These are phyloP conservation scores for Skeletonema menzelii DNA, from an alignment of 108 stramenopile genomes.

Conservation along the genomic window DNA sequence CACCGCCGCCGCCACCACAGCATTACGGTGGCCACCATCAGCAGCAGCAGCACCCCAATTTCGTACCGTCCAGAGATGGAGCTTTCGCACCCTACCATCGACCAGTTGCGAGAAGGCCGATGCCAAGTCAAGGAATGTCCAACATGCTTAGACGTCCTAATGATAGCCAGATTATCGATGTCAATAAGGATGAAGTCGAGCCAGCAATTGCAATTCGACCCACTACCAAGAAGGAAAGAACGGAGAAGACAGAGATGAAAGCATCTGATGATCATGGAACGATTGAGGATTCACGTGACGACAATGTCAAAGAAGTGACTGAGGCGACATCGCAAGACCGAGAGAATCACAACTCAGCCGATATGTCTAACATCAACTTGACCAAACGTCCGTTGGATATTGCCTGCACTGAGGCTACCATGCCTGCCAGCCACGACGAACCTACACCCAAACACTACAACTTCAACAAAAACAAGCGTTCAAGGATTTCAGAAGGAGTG, in stretches of 20 bases:
- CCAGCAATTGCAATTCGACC: neutral
- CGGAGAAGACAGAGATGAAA: neutral
- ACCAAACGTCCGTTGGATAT: neutral
- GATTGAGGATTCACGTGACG: constrained; percentile 9
- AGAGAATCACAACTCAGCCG: neutral
- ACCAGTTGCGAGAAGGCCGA: neutral
- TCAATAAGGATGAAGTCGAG: neutral
- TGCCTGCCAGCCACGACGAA: constrained; percentile 9
- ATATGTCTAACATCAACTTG: neutral
- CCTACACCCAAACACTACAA: constrained; percentile 13
- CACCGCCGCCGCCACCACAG: neutral
- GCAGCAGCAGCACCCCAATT: neutral
- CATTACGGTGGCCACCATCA: neutral
- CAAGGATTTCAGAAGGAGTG: neutral
- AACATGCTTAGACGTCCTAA: neutral
- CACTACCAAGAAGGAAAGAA: neutral
- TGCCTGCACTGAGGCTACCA: neutral
- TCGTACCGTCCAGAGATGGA: neutral
- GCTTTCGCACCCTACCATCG: constrained; percentile 1
- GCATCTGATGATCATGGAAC: neutral
- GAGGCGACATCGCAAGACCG: neutral
- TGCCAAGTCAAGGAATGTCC: neutral
- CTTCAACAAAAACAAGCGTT: neutral
- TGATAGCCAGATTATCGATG: neutral
- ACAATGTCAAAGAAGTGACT: neutral